Conservation (phyloP, 768 basidiomycete genomes). For the Russula virescens region DNA sequence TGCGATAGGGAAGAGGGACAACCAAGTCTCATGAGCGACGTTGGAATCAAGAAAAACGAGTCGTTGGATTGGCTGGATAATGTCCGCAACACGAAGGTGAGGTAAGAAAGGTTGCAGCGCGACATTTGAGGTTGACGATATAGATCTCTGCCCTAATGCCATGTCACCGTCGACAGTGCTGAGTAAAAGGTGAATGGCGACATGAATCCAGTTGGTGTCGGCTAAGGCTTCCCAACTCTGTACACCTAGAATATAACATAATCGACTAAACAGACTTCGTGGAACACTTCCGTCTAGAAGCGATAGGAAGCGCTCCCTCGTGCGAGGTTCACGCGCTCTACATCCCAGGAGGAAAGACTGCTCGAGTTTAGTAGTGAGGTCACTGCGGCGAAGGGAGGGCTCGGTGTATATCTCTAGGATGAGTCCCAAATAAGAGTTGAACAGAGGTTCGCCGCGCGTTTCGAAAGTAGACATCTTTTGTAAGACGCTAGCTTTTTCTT, state of each 20-base stretch:
- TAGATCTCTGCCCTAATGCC: slow-evolving; percentile 39
- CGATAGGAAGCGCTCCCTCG: slow-evolving; percentile 85
- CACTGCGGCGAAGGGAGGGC: slow-evolving; percentile 77
- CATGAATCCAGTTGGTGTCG: slow-evolving; percentile 90
- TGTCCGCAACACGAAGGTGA: slow-evolving; percentile 42
- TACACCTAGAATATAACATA: slow-evolving; percentile 86
- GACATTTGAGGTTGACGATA: slow-evolving; percentile 33
- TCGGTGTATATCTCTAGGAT: slow-evolving; percentile 95
- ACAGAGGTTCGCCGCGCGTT: slow-evolving; percentile 68
- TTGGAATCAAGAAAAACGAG: slow-evolving; percentile 76
- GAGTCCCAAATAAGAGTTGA: slow-evolving; percentile 78
- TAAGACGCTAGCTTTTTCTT: slow-evolving; percentile 88
- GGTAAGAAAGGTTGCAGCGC: slow-evolving; percentile 34
- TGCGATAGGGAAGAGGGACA: slow-evolving; percentile 75
- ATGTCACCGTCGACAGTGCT: slow-evolving; percentile 54
- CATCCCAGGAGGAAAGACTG: slow-evolving; percentile 91
- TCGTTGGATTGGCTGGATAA: slow-evolving; percentile 76
- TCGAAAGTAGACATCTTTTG: slow-evolving; percentile 87
- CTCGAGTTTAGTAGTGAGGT: slow-evolving; percentile 89
- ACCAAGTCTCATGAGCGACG: slow-evolving; percentile 78
- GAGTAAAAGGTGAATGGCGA: slow-evolving; percentile 84
- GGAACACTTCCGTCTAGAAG: slow-evolving; percentile 86
- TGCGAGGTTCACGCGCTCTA: slow-evolving; percentile 67
- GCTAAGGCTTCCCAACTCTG: slow-evolving; percentile 94
- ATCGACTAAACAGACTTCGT: slow-evolving; percentile 68